Evolutionary conservation across 495 filamentous ascomycete species (phyloP).

Genomic region (Penicillium samsonianum): DNA sequence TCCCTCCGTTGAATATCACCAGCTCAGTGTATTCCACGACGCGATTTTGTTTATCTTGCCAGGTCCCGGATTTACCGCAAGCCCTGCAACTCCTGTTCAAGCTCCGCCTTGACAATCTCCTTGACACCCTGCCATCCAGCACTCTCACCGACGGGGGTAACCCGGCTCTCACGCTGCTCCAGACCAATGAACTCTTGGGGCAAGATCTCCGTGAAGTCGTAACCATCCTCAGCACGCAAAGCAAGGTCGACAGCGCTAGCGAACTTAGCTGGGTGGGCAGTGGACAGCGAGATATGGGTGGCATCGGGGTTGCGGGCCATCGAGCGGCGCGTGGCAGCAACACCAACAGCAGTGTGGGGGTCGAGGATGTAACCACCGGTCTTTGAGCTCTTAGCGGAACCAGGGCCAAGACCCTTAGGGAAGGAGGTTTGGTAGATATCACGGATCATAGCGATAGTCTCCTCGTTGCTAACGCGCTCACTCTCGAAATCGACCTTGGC

Average conservation of each 20-base stretch:
- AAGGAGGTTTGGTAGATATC: constrained; percentile 55
- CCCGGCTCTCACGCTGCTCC: background rate
- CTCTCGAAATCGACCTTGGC: constrained; percentile 72
- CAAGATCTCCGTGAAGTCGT: constrained; percentile 64
- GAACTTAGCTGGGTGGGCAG: constrained; percentile 95
- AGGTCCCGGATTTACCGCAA: background rate
- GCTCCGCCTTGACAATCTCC: constrained; percentile 37
- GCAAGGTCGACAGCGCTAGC: constrained; percentile 74
- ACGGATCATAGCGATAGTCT: constrained; percentile 76
- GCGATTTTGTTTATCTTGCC: background rate
- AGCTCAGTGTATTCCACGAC: background rate
- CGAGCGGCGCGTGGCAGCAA: constrained; percentile 69
- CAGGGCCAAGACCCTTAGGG: constrained; percentile 31
- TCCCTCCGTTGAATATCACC: background rate
- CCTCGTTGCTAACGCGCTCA: constrained; percentile 75
- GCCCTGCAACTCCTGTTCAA: background rate
- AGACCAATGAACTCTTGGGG: constrained; percentile 78
- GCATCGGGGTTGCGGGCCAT: constrained; percentile 51
- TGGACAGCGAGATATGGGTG: constrained; percentile 78
- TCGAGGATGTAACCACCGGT: constrained; percentile 69
- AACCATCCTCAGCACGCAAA: constrained; percentile 63
- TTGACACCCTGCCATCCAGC: constrained; percentile 39
- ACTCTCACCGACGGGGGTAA: constrained; percentile 12
- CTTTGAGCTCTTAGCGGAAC: constrained; percentile 37
- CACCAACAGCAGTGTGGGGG: constrained; percentile 86